These are phyloP conservation scores for Pugionium cornutum DNA, from an alignment of 345 rosid genomes.

Conservation along the genomic window DNA sequence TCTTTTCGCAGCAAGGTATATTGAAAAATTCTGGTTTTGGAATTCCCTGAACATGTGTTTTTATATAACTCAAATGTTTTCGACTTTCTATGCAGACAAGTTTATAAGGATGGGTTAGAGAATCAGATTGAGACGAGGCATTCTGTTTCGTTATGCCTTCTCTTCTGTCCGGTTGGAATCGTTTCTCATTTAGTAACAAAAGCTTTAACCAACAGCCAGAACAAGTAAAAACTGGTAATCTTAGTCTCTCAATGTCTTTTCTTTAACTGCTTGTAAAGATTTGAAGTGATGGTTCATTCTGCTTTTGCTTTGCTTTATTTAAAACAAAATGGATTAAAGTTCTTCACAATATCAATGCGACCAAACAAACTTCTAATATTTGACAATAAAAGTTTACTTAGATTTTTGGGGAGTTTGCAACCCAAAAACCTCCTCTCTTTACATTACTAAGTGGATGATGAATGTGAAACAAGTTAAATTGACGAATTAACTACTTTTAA, in stretches of 20 bases:
- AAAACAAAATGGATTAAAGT: background rate
- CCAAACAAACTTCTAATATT: too few species aligned
- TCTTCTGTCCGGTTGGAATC: conserved; percentile 84
- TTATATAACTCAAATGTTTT: conserved; percentile 9
- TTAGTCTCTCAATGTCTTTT: conserved; percentile 12
- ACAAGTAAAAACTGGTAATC: background rate
- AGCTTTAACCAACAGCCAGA: conserved; percentile 48
- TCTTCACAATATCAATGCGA: too few species aligned
- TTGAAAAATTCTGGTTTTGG: background rate
- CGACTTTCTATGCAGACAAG: conserved; percentile 57
- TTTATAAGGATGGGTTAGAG: conserved; percentile 72
- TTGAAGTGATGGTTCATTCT: conserved; percentile 15
- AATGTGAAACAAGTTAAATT: too few species aligned
- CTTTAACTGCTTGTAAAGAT: background rate
- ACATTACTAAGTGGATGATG: too few species aligned
- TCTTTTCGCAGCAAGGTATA: conserved; percentile 90
- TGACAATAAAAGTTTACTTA: too few species aligned
- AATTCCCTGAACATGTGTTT: background rate
- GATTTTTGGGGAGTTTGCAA: too few species aligned
- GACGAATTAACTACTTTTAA: too few species aligned
- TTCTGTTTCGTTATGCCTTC: conserved; percentile 83
- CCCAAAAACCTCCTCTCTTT: too few species aligned
- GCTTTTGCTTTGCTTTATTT: background rate
- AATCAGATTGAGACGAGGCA: conserved; percentile 86
- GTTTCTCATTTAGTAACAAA: conserved; percentile 66